A percentile compares a stretch with the other conserved stretches of the same genome.
phyloP scores from a whole-genome alignment of 306 rosid genomes.

The Acacia melanoxylon region DNA sequence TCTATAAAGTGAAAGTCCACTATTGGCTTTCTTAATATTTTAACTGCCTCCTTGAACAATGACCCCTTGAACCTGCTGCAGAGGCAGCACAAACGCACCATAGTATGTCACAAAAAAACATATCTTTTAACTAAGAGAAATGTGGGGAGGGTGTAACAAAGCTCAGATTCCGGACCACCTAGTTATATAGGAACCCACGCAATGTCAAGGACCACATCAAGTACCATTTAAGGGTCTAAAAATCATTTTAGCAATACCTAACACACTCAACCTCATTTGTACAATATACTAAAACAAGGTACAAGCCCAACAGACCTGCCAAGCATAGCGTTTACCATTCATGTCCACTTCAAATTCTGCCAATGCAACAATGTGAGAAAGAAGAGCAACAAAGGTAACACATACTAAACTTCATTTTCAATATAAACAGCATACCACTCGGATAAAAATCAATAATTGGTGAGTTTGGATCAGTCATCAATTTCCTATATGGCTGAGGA shows the following conservation, averaged over 20 bases:
- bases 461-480: slow-evolving; percentile 82
- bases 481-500: slow-evolving; percentile 79
- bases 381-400: background rate
- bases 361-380: slow-evolving; percentile 29
- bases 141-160: background rate
- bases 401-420: background rate
- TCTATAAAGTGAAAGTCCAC: background rate
- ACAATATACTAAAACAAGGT: slow-evolving; percentile 7
- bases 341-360: slow-evolving; percentile 99
- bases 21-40: background rate
- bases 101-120: background rate
- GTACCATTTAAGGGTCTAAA: background rate
- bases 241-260: background rate
- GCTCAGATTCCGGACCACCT: background rate
- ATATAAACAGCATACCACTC: slow-evolving; percentile 53
- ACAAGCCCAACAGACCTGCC: slow-evolving; percentile 73
- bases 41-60: background rate
- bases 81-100: background rate
- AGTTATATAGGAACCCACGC: background rate
- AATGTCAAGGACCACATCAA: background rate
- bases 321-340: slow-evolving; percentile 95
- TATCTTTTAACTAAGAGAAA: background rate
- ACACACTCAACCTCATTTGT: background rate
- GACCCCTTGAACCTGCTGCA: background rate
- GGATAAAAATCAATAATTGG: slow-evolving; percentile 96